A percentile compares a stretch with the other conserved stretches of the same genome.
Evolutionary conservation across 2,329 filamentous ascomycete species (phyloP).

Genomic region (Ophiocordyceps polyrhachis-furcata): DNA sequence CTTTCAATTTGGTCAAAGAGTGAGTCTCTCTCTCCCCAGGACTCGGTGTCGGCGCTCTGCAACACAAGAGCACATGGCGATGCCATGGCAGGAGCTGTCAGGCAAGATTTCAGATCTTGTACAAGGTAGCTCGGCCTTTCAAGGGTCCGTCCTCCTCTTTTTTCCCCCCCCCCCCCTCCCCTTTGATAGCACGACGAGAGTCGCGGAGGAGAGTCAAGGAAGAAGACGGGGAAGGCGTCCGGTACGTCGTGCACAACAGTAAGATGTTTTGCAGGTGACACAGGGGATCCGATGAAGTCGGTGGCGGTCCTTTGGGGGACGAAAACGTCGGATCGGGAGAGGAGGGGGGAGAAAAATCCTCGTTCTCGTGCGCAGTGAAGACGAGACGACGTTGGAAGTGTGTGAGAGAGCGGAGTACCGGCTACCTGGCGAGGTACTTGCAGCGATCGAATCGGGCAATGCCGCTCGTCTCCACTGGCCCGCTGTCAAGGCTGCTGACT

Average conservation of each 20-base stretch:
- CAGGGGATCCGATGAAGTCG: slow-evolving; percentile 1
- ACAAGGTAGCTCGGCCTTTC: slow-evolving; percentile 1
- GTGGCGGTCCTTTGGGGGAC: slow-evolving; percentile 1
- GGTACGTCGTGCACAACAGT: not conserved
- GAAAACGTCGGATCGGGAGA: slow-evolving; percentile 2
- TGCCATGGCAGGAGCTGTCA: slow-evolving; percentile 1
- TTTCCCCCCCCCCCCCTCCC: not conserved
- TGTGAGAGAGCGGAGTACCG: not conserved
- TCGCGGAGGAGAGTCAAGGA: not conserved
- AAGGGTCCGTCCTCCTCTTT: slow-evolving; percentile 1
- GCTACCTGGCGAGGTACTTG: not conserved
- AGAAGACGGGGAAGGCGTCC: not conserved
- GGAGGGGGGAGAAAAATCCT: not conserved
- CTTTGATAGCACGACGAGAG: not conserved
- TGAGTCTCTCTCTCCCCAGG: not conserved
- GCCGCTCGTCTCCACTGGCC: not conserved
- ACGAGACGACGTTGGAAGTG: not conserved
- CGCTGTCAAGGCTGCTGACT: not conserved
- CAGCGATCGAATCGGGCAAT: not conserved
- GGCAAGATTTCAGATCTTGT: slow-evolving; percentile 3
- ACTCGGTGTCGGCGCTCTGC: slow-evolving; percentile 1
- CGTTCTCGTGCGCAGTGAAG: not conserved
- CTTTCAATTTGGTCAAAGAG: not conserved
- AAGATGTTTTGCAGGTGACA: slow-evolving; percentile 3
- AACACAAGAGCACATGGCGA: slow-evolving; percentile 1